Conservation (phyloP, 805 yeast genomes). For the Yarrowia sp. region DNA sequence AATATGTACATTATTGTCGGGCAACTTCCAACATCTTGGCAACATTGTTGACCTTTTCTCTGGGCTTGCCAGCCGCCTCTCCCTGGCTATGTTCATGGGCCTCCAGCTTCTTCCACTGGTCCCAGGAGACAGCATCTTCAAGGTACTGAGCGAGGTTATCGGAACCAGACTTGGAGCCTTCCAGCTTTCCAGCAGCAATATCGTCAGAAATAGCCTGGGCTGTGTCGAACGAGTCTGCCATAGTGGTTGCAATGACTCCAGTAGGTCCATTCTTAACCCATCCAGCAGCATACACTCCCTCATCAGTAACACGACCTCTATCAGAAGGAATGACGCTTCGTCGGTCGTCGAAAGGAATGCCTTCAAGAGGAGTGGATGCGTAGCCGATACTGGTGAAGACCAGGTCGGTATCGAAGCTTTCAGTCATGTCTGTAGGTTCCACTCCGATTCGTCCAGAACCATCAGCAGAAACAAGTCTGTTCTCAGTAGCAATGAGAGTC, state of each 20-base stretch:
- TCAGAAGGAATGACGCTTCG: conserved; percentile 57
- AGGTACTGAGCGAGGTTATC: conserved; percentile 46
- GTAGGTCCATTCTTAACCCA: conserved; percentile 89
- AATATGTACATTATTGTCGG: conserved; percentile 3
- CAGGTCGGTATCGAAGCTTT: conserved; percentile 59
- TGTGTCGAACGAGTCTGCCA: conserved; percentile 80
- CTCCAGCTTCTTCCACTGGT: conserved; percentile 69
- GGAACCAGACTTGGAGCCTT: conserved; percentile 49
- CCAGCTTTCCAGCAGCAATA: conserved; percentile 49
- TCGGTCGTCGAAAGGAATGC: conserved; percentile 56
- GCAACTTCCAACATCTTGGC: conserved; percentile 56
- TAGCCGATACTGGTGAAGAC: conserved; percentile 86
- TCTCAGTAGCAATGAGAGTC: conserved; percentile 59
- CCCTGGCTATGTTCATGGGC: conserved; percentile 62
- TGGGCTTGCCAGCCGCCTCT: conserved; percentile 55
- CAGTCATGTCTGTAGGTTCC: conserved; percentile 38
- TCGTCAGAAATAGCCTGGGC: conserved; percentile 72
- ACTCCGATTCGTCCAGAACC: conserved; percentile 50
- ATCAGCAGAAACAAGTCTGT: conserved; percentile 53
- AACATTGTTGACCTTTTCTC: conserved; percentile 62
- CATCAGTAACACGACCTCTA: conserved; percentile 55
- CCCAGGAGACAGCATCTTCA: conserved; percentile 60
- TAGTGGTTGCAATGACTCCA: conserved; percentile 91
- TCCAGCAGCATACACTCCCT: conserved; percentile 79
- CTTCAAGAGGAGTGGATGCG: conserved; percentile 65